Evolutionary conservation across 768 basidiomycete species (phyloP), one percentile per base, ranked within the genome.

Genomic region (Coprinopsis strossmayeri): DNA sequence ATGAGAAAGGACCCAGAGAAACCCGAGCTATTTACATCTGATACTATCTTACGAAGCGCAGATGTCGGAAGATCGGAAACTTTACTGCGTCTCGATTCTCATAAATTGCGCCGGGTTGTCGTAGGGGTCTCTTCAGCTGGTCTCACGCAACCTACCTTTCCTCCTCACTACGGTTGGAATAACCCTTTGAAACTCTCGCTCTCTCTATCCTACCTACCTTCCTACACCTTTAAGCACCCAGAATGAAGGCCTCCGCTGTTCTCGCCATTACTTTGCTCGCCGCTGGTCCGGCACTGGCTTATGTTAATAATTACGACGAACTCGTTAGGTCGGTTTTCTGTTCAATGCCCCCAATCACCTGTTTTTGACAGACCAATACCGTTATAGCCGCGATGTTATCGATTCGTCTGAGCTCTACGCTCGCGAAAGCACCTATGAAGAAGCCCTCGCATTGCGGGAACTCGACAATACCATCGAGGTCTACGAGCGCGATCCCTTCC

Each of bases 401-500:
- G 35, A 38, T n/a, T n/a, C n/a, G 17, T 7, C 35, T 5, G 35
- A 38, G 10, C 17, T 38, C 10, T 38, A 38, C 35, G 35, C 9
- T 7, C 35, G 35, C 35, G 35, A 38, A 5, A 38, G 17, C 10
- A 42, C 9, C 41, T 34, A 9, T n/a, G 41, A 25, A n/a, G 39
- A 41, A 27, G 32, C 23, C 15, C 35, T 30, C 17, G 26, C 17
- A 23, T 21, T 27, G 26, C 18, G 23, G 24, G 47, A 26, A 18
- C 26, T 49, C 39, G 32, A 35, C 34, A 23, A 38, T 17, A 12
- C 17, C 15, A 27, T 21, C 32, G 26, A 23, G 3, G 23, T 18
- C n/a, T 38, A 18, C 15, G 26, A 41, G n/a, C 48, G 48, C 40
- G 40, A 43, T 20, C 48, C 48, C 17, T 40, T 49, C 48, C 32